Conservation (phyloP, 352 stramenopile species). For the Phytophthora crassamura region DNA sequence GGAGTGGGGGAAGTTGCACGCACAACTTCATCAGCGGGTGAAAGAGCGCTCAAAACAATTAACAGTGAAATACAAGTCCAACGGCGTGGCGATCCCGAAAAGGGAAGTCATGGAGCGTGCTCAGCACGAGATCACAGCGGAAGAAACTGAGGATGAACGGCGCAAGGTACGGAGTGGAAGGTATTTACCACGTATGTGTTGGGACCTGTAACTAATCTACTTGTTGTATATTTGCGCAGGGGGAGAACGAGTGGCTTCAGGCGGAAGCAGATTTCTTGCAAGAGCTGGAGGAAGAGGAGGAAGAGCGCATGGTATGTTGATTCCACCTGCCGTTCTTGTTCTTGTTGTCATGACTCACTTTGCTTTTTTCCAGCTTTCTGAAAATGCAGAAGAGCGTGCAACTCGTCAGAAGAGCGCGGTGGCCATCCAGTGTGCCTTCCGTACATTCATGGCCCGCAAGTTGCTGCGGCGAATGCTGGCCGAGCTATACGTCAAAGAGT, state of each 20-base stretch:
- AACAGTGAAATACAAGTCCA: slow-evolving; percentile 53
- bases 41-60: slow-evolving; percentile 50
- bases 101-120: slow-evolving; percentile 58
- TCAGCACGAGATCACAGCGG: slow-evolving; percentile 54
- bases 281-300: slow-evolving; percentile 50
- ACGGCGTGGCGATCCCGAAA: slow-evolving; percentile 47
- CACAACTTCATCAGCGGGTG: slow-evolving; percentile 42
- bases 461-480: slow-evolving; percentile 57
- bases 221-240: slow-evolving; percentile 26
- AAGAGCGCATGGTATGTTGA: slow-evolving; percentile 50
- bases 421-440: slow-evolving; percentile 62
- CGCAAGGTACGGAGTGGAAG: slow-evolving; percentile 26
- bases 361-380: slow-evolving; percentile 40
- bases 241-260: slow-evolving; percentile 57
- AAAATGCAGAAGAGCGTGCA: slow-evolving; percentile 44
- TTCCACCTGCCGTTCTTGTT: neutral
- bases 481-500: slow-evolving; percentile 65
- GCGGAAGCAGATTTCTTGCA: slow-evolving; percentile 63
- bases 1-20: slow-evolving; percentile 54
- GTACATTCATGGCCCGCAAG: slow-evolving; percentile 61
- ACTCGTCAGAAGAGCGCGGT: slow-evolving; percentile 51
- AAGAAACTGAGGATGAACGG: slow-evolving; percentile 60
- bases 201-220: slow-evolving; percentile 4
- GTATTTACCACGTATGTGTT: neutral
- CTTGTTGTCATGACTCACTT: neutral